These are phyloP conservation scores for Fraxinus pennsylvanica DNA, from an alignment of 257 asterid genomes.

Conservation along the genomic window DNA sequence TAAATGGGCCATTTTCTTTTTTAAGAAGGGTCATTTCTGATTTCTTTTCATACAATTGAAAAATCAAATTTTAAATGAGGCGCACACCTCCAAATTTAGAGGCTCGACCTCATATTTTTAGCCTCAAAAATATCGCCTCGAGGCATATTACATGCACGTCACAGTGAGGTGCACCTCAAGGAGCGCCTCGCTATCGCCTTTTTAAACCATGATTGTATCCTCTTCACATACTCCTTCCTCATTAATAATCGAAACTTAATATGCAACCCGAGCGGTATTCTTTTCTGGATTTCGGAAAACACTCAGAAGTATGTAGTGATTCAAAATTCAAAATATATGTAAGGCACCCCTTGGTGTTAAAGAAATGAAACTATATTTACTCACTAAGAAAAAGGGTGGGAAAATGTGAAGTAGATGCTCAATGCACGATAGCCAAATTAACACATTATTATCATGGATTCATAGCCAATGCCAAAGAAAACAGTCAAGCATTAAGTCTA, in stretches of 20 bases:
- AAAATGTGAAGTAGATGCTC: neutral
- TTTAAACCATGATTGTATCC: neutral
- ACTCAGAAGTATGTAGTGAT: neutral
- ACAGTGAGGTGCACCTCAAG: no score
- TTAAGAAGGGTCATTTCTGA: no score
- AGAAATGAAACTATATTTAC: conserved; percentile 1
- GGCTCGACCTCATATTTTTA: no score
- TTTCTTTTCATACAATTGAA: no score
- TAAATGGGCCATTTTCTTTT: no score
- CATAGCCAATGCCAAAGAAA: conserved; percentile 21
- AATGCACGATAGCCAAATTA: conserved; percentile 1
- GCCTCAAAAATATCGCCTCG: no score
- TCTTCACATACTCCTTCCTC: neutral
- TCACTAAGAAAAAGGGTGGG: neutral
- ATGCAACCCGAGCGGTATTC: neutral
- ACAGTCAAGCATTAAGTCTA: conserved; percentile 21
- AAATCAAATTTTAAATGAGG: no score
- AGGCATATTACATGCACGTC: no score
- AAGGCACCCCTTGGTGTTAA: neutral
- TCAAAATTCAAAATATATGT: neutral
- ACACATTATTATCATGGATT: conserved; percentile 21
- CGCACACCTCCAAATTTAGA: no score
- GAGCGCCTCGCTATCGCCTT: no score
- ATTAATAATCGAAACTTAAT: neutral
- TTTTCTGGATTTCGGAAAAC: neutral